Percentiles rank a stretch among this genome's conserved stretches.
Evolutionary conservation across 192 early-diverging fungal genomes (phyloP).

Genomic region (Chytriomyces hyalinus): DNA sequence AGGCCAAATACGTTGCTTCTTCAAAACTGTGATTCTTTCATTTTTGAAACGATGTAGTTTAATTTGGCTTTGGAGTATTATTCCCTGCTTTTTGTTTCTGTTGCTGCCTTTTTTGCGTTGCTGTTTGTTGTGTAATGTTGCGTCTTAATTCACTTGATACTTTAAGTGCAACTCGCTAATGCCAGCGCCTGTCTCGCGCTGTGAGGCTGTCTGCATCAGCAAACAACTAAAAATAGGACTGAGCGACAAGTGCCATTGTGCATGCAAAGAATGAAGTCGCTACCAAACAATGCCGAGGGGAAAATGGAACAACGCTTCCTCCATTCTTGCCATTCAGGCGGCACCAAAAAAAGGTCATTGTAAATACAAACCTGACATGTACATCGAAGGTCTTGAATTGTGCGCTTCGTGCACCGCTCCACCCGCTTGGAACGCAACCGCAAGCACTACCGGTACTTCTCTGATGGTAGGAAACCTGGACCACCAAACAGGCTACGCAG

Average conservation of each 20-base stretch:
- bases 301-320: background rate
- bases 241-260: background rate
- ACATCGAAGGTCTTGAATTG: background rate
- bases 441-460: background rate
- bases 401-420: background rate
- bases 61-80: background rate
- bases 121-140: background rate
- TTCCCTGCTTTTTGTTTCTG: background rate
- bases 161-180: background rate
- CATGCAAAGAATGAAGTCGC: background rate
- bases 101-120: background rate
- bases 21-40: no score
- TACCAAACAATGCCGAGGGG: background rate
- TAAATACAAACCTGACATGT: background rate
- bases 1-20: background rate
- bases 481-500: background rate
- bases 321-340: background rate
- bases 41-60: background rate
- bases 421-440: background rate
- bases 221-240: background rate
- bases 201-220: background rate
- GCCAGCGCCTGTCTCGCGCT: background rate
- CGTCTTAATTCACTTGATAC: background rate
- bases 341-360: background rate
- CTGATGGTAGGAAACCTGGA: background rate